Evolutionary conservation across 208 protist genomes (phyloP).

Genomic region (Trypanosomatidae sp.): DNA sequence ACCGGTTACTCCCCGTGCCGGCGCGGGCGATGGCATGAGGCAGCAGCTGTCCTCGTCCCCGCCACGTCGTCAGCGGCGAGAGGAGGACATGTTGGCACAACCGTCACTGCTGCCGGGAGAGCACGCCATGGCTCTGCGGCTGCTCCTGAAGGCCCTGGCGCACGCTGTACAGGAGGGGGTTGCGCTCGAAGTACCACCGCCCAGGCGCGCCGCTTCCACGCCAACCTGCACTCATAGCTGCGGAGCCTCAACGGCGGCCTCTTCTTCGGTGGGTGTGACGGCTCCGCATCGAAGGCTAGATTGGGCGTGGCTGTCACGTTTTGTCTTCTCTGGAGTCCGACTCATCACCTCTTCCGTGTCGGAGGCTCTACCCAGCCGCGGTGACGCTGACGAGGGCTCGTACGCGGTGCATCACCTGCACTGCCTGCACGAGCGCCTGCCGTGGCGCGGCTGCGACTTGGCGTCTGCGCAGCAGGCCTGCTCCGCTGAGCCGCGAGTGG

Average conservation of each 20-base stretch:
- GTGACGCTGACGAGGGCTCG: background rate
- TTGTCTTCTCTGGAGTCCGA: constrained; percentile 17
- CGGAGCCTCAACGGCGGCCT: background rate
- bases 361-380: background rate
- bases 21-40: background rate
- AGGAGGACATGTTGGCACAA: background rate
- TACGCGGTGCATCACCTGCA: background rate
- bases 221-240: background rate
- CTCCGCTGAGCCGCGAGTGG: constrained; percentile 33
- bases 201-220: background rate
- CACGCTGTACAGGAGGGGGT: constrained; percentile 10
- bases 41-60: background rate
- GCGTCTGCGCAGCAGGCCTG: constrained; percentile 34
- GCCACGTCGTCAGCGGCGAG: background rate
- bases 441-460: constrained; percentile 66
- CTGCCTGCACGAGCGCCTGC: constrained; percentile 36
- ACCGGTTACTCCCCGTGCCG: background rate
- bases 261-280: background rate
- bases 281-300: constrained; percentile 3
- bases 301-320: constrained; percentile 28
- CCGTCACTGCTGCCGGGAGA: constrained; percentile 15
- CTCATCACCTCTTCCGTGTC: constrained; percentile 5
- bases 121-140: constrained; percentile 25
- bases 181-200: background rate
- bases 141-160: constrained; percentile 21